Base-by-base conservation (phyloP, 2,329 filamentous ascomycete genomes). In the Trichoderma sp. region DNA sequence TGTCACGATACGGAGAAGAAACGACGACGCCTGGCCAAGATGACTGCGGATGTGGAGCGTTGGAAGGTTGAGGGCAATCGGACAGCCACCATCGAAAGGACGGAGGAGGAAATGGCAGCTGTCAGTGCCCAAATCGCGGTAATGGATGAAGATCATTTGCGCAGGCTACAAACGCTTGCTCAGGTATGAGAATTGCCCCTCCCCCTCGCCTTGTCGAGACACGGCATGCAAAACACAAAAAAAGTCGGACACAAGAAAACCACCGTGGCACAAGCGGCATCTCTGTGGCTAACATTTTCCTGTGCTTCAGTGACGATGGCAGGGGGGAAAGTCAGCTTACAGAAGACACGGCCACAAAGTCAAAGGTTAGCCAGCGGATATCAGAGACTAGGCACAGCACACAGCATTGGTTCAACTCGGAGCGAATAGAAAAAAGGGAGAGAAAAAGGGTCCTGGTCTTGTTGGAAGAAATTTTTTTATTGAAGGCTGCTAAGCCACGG, bases 1-100 rank as follows among this genome's bases (percentile, higher is more conserved):
- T 98, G 96, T 86, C 92, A 95, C 81, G 95, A 97, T 85, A 95
- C 95, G 79, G 93, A 95, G 82, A 95, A 93, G 85, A 98, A 98
- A 86, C 86, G 90, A 81, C 91, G 94, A 74, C 92, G 94, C 78
- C 90, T 92, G 81, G 87, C 88, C 81, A 94, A 95, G 85, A 94
- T 97, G 88, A 83, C 89, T 64, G 90, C 91, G 75, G 93, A 95
- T 81, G 90, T 97, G 81, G 86, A 88, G 78, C 92, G 95, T 76
- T 98, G 95, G 95, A 87, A 89, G 81, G 88, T 88, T 65, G 94
- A 97, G 84, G 93, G 93, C 76, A 93, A 93, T 84, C 91, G 93
- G 71, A 88, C 87, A 77, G 93, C 93, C 69, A 92, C 93, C 72
- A 93, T 97, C 82, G 90, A 92, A 82, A 90, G 91, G 78, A 91